These are phyloP conservation scores for Trypethelium eluteriae DNA, from an alignment of 495 filamentous ascomycete genomes.

Conservation along the genomic window DNA sequence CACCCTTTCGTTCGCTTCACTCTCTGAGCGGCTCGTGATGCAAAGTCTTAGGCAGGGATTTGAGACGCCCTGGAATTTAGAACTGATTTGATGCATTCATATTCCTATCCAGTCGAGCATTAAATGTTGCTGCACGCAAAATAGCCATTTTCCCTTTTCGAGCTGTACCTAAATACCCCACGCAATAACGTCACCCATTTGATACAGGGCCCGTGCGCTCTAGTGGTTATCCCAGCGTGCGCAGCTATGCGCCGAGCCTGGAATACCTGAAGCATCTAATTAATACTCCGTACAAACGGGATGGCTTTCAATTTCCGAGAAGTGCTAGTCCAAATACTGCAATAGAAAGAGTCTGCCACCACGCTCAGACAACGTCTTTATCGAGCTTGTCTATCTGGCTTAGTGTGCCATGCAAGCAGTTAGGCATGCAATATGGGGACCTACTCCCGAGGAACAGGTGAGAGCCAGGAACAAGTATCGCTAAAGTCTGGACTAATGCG, in stretches of 20 bases:
- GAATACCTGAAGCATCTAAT: too few species aligned
- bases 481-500: constrained; percentile 15
- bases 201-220: not conserved
- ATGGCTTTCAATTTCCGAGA: too few species aligned
- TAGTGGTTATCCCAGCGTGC: not conserved
- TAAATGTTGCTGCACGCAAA: too few species aligned
- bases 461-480: not conserved
- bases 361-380: not conserved
- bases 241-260: not conserved
- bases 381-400: not conserved
- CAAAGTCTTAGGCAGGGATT: too few species aligned
- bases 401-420: constrained; percentile 67
- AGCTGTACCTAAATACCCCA: not conserved
- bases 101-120: too few species aligned
- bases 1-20: not conserved
- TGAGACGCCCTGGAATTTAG: too few species aligned
- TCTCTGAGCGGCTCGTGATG: too few species aligned
- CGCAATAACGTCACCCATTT: not conserved
- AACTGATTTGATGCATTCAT: too few species aligned
- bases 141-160: not conserved
- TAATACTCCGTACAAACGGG: too few species aligned
- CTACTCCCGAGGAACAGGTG: constrained; percentile 86
- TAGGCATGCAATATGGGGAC: constrained; percentile 80
- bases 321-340: not conserved
- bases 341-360: not conserved